These are phyloP conservation scores for Emmonsiellopsis sp. DNA, from an alignment of 2,329 filamentous ascomycete genomes.

Conservation along the genomic window DNA sequence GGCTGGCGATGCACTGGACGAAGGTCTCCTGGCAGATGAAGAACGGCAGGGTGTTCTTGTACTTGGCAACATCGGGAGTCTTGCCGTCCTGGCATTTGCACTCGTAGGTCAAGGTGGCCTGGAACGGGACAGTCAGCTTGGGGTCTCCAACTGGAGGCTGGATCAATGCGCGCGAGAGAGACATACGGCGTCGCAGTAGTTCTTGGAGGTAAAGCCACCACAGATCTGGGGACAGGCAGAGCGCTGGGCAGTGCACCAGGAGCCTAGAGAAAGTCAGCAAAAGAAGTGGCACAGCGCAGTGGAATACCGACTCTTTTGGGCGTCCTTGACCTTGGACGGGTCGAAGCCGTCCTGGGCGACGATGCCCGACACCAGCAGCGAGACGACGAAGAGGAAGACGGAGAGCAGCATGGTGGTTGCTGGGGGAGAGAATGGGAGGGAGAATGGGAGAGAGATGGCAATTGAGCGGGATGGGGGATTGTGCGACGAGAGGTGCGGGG, in stretches of 20 bases:
- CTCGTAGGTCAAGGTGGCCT: constrained; percentile 44
- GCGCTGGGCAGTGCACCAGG: constrained; percentile 50
- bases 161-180: constrained; percentile 6
- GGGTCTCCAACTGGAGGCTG: not conserved
- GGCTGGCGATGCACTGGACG: constrained; percentile 36
- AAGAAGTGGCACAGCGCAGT: not conserved
- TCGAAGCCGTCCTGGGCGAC: constrained; percentile 39
- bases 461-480: no score
- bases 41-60: constrained; percentile 49
- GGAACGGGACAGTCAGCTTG: constrained; percentile 12
- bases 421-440: not conserved
- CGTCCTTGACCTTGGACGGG: constrained; percentile 28
- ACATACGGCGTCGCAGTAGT: constrained; percentile 50
- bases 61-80: constrained; percentile 46
- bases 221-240: constrained; percentile 55
- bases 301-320: constrained; percentile 21
- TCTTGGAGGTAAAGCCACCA: constrained; percentile 38
- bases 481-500: no score
- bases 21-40: constrained; percentile 49
- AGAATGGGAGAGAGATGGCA: not conserved
- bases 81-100: constrained; percentile 51
- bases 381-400: constrained; percentile 36
- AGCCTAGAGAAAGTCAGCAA: constrained; percentile 23
- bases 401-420: constrained; percentile 30
- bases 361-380: constrained; percentile 36